These are phyloP conservation scores for Agaricus subrufescens DNA, from an alignment of 768 basidiomycete genomes.

Conservation along the genomic window DNA sequence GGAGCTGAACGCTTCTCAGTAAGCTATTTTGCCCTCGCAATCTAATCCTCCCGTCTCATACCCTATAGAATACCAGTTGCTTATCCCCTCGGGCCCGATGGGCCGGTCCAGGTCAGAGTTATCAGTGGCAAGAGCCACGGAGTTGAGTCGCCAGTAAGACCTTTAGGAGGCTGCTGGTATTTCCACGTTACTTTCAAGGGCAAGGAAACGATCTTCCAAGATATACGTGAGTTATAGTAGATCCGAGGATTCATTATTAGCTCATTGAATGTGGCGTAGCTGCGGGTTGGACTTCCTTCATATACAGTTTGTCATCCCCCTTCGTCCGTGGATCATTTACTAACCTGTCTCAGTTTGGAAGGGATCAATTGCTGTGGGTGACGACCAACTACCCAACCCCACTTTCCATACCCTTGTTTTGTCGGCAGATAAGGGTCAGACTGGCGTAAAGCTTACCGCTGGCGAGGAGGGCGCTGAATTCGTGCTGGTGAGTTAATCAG, in stretches of 20 bases:
- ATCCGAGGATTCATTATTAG: neutral
- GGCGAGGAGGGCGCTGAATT: slow-evolving; percentile 63
- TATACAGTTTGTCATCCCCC: slow-evolving; percentile 57
- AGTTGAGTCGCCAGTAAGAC: slow-evolving; percentile 81
- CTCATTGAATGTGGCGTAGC: slow-evolving; percentile 35
- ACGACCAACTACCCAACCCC: slow-evolving; percentile 39
- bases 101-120: slow-evolving; percentile 69
- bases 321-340: neutral
- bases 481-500: slow-evolving; percentile 52
- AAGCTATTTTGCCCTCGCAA: slow-evolving; percentile 14
- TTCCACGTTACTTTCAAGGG: slow-evolving; percentile 72
- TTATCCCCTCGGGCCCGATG: slow-evolving; percentile 65
- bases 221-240: slow-evolving; percentile 53
- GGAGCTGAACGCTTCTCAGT: slow-evolving; percentile 67
- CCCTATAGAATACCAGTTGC: slow-evolving; percentile 60
- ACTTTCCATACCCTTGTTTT: slow-evolving; percentile 83
- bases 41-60: neutral
- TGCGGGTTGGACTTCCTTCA: slow-evolving; percentile 84
- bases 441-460: slow-evolving; percentile 65
- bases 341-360: slow-evolving; percentile 44
- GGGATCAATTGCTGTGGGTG: slow-evolving; percentile 62
- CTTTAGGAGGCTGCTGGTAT: slow-evolving; percentile 92
- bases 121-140: slow-evolving; percentile 90
- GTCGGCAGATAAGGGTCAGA: slow-evolving; percentile 51
- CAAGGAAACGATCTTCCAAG: slow-evolving; percentile 70